Conservation (phyloP, 768 basidiomycete genomes). For the Lactarius sp. region DNA sequence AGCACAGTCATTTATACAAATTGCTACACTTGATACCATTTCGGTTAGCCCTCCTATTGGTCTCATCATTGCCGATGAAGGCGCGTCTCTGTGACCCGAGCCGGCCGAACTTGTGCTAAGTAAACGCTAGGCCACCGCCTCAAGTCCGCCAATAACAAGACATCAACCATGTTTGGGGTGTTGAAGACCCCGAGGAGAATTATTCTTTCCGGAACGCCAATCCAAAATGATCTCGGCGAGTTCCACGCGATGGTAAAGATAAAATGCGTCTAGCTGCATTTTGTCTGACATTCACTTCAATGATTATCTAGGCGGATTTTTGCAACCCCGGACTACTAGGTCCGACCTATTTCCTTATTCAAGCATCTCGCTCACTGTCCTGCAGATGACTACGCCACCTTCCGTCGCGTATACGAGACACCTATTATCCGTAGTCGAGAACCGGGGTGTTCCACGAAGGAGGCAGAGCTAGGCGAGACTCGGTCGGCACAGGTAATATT, state of each 20-base stretch:
- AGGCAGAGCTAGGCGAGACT: conserved; percentile 72
- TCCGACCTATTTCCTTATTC: conserved; percentile 30
- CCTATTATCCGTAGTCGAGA: conserved; percentile 85
- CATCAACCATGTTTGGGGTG: conserved; percentile 76
- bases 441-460: conserved; percentile 65
- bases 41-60: conserved; percentile 77
- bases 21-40: neutral
- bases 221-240: conserved; percentile 94
- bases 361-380: conserved; percentile 6
- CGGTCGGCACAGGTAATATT: conserved; percentile 64
- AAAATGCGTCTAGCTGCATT: neutral
- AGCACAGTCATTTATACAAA: conserved; percentile 26
- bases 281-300: neutral
- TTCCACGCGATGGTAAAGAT: conserved; percentile 88
- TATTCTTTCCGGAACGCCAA: conserved; percentile 93
- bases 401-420: conserved; percentile 76
- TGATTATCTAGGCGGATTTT: conserved; percentile 65
- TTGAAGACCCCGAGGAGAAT: conserved; percentile 72
- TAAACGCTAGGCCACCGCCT: conserved; percentile 68
- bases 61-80: conserved; percentile 94
- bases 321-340: conserved; percentile 91
- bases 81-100: conserved; percentile 33
- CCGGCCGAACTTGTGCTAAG: neutral
- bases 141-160: conserved; percentile 90
- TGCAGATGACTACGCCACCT: conserved; percentile 69